Conservation (phyloP, 129 eudicot genomes). For the Pseudognaphalium luteoalbum region DNA sequence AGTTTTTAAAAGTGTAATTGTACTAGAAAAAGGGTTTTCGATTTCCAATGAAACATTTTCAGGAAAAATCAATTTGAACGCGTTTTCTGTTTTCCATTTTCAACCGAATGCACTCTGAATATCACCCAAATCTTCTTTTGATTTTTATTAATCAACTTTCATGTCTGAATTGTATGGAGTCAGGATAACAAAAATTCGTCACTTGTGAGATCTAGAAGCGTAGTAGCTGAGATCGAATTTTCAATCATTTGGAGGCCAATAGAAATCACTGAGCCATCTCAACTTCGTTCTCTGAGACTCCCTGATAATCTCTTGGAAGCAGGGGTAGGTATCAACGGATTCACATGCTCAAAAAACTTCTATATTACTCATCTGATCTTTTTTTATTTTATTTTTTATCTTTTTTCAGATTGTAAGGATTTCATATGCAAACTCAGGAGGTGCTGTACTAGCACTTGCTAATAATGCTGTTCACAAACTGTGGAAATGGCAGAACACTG, state of each 20-base stretch:
- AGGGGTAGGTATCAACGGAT: slow-evolving; percentile 32
- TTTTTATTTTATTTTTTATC: neutral
- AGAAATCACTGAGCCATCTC: slow-evolving; percentile 52
- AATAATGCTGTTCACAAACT: slow-evolving; percentile 58
- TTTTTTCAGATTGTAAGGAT: slow-evolving; percentile 56
- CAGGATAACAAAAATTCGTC: slow-evolving; percentile 49
- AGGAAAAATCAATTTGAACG: no score
- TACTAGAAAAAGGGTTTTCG: no score
- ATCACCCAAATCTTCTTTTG: neutral
- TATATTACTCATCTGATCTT: neutral
- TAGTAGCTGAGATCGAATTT: slow-evolving; percentile 39
- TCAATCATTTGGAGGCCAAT: slow-evolving; percentile 52
- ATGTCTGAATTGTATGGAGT: slow-evolving; percentile 35
- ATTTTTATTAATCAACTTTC: slow-evolving; percentile 11
- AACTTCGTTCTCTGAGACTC: slow-evolving; percentile 59
- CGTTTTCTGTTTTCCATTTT: no score
- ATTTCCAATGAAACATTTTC: no score
- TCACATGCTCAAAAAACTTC: neutral
- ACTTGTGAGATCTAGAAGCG: slow-evolving; percentile 35
- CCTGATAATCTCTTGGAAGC: slow-evolving; percentile 51
- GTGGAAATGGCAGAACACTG: slow-evolving; percentile 65
- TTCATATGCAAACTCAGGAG: slow-evolving; percentile 56
- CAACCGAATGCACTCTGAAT: no score
- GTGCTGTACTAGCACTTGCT: slow-evolving; percentile 58
- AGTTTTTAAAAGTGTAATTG: no score